These are phyloP conservation scores for Colletotrichum navitas DNA, from an alignment of 2,329 filamentous ascomycete species.

Conservation along the genomic window DNA sequence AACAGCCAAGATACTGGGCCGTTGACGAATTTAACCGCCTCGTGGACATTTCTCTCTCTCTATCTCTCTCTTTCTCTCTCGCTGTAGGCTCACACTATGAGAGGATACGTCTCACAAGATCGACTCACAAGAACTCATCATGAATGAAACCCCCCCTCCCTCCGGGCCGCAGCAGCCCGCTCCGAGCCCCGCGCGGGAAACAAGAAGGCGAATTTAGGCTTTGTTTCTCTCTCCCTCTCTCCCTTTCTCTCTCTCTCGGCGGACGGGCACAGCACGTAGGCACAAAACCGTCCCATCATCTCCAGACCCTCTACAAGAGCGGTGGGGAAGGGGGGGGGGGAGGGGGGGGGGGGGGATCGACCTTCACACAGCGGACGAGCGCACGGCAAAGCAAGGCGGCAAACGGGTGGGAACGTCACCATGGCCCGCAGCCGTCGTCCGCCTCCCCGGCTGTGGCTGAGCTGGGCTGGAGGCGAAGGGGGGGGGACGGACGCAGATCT, in stretches of 20 bases:
- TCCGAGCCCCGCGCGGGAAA: neutral
- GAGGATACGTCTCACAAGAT: too few relatives aligned
- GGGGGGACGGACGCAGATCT: neutral
- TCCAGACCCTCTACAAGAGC: slow-evolving; percentile 7
- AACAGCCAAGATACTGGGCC: too few relatives aligned
- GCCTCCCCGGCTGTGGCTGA: slow-evolving; percentile 22
- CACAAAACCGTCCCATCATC: neutral
- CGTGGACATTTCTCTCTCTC: neutral
- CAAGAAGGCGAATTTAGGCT: neutral
- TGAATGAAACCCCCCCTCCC: neutral
- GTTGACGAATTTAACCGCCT: too few relatives aligned
- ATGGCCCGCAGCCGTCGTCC: slow-evolving; percentile 19
- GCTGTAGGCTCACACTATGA: neutral
- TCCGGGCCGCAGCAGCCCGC: too few relatives aligned
- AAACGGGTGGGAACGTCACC: neutral
- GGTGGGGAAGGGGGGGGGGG: too few relatives aligned
- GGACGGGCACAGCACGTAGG: neutral
- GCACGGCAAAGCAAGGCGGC: neutral
- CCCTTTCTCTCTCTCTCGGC: neutral
- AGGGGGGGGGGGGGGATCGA: neutral
- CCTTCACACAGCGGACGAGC: too few relatives aligned
- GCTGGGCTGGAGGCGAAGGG: neutral
- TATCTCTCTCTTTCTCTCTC: neutral
- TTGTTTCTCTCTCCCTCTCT: neutral
- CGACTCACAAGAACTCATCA: too few relatives aligned